Evolutionary conservation across 2,329 filamentous ascomycete genomes (phyloP).

Genomic region (Bipolaris cookei): DNA sequence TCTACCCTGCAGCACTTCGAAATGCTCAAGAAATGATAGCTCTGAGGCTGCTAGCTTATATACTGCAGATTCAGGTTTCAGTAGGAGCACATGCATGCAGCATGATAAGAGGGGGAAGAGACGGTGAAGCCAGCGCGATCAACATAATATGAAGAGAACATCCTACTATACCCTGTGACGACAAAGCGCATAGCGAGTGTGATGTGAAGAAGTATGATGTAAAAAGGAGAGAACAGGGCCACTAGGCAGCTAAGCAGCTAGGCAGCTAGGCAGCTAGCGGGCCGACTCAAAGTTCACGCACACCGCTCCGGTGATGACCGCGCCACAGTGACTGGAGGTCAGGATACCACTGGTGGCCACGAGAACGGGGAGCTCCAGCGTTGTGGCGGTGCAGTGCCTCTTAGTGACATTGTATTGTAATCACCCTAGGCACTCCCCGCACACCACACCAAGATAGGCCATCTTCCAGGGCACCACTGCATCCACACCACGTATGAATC

Average conservation of each 20-base stretch:
- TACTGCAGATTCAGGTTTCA: background rate
- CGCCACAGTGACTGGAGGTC: background rate
- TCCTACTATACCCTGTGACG: background rate
- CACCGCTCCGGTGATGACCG: constrained; percentile 12
- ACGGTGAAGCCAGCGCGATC: background rate
- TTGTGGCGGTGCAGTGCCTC: background rate
- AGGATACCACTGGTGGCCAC: background rate
- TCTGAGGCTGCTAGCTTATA: background rate
- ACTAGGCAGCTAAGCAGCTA: constrained; percentile 4
- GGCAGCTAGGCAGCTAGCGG: constrained; percentile 3
- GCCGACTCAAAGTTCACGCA: constrained; percentile 3
- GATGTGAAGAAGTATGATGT: constrained; percentile 8
- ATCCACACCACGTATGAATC: constrained; percentile 13
- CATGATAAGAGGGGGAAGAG: background rate
- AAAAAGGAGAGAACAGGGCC: background rate
- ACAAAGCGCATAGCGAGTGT: background rate
- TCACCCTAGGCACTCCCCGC: background rate
- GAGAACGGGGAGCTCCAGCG: background rate
- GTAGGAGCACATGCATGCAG: background rate
- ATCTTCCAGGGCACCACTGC: background rate
- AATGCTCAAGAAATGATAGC: background rate
- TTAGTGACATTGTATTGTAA: background rate
- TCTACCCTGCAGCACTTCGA: background rate
- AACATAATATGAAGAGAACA: background rate
- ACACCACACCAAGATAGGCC: background rate